These are phyloP conservation scores for Fusarium secorum DNA, from an alignment of 2,329 filamentous ascomycete species.

Conservation along the genomic window DNA sequence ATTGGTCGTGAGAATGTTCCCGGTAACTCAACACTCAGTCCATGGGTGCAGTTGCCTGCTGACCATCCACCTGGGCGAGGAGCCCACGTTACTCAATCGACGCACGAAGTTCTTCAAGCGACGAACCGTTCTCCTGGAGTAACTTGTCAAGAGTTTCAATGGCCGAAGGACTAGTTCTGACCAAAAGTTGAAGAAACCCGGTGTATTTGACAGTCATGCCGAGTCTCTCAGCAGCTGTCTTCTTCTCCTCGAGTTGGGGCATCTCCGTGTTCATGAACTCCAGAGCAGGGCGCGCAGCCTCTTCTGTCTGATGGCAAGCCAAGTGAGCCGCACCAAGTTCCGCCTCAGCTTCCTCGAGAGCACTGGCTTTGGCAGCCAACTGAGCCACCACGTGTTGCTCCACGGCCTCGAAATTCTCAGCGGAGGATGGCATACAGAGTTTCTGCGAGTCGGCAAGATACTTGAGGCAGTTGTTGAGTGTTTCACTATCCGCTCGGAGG, in stretches of 20 bases:
- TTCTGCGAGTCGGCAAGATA: background rate
- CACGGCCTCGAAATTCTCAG: background rate
- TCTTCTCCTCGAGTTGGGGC: background rate
- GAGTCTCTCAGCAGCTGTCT: background rate
- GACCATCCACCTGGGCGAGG: background rate
- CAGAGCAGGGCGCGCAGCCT: background rate
- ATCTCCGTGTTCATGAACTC: background rate
- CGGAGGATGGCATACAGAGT: background rate
- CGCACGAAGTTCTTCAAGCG: background rate
- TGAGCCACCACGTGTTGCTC: background rate
- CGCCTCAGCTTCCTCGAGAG: background rate
- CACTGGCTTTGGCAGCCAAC: background rate
- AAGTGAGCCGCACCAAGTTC: background rate
- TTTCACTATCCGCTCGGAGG: background rate
- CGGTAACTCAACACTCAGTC: background rate
- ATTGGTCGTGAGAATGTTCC: background rate
- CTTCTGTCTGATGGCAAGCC: background rate
- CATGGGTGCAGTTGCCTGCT: background rate
- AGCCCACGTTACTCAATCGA: background rate
- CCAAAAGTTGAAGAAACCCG: background rate
- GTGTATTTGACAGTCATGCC: background rate
- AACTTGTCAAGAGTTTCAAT: background rate
- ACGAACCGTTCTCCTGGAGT: background rate
- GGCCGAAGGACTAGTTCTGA: background rate
- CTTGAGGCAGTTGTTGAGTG: background rate